phyloP scores from a whole-genome alignment of 2,329 filamentous ascomycete species.

The Colletotrichum sublineola region DNA sequence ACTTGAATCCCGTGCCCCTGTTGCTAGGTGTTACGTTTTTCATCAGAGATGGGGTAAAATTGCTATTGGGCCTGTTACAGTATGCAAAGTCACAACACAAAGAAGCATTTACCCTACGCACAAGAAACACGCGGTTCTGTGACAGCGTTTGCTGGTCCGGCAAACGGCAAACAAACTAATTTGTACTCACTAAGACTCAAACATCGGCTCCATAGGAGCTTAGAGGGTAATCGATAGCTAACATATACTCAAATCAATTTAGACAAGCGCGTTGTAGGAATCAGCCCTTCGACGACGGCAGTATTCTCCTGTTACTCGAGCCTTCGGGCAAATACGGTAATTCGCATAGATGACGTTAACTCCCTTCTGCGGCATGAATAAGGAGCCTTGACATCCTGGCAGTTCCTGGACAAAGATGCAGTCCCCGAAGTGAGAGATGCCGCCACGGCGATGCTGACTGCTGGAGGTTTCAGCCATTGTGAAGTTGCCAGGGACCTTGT shows the following conservation, averaged over 20 bases:
- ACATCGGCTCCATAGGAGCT: neutral
- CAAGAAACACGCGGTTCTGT: neutral
- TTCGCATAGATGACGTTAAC: neutral
- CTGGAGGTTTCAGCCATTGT: neutral
- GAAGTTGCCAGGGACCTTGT: neutral
- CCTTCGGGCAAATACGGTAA: neutral
- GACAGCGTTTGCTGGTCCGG: neutral
- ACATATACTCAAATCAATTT: neutral
- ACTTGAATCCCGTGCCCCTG: slow-evolving; percentile 1
- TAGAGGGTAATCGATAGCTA: neutral
- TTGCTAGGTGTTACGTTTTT: neutral
- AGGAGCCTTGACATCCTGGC: neutral
- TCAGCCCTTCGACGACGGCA: neutral
- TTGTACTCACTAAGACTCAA: neutral
- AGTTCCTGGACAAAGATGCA: neutral
- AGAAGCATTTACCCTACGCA: neutral
- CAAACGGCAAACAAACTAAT: neutral
- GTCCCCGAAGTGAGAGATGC: neutral
- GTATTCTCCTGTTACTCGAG: neutral
- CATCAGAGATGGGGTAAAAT: neutral
- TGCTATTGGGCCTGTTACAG: neutral
- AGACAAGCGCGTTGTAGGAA: neutral
- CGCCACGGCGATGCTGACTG: neutral
- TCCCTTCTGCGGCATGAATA: neutral
- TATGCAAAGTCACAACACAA: neutral